These are phyloP conservation scores for Mikania micrantha DNA, from an alignment of 129 eudicot species.

Conservation along the genomic window DNA sequence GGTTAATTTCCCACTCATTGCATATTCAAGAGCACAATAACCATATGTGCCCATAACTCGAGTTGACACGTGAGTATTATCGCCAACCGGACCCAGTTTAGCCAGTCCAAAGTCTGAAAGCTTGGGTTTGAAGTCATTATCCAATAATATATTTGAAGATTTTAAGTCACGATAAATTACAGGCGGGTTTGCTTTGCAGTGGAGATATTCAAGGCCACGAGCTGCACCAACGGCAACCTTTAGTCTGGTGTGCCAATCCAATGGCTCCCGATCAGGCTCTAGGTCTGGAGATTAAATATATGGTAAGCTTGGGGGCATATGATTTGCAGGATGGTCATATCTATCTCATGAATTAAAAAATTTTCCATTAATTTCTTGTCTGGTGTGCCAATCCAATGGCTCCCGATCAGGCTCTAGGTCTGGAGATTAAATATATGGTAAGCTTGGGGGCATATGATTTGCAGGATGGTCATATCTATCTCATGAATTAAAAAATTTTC, in stretches of 20 bases:
- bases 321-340: background rate
- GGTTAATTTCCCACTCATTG: conserved; percentile 76
- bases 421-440: conserved; percentile 6
- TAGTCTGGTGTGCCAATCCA: conserved; percentile 56
- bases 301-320: background rate
- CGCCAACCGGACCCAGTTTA: conserved; percentile 87
- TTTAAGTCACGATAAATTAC: conserved; percentile 90
- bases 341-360: background rate
- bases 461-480: background rate
- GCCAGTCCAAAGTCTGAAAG: conserved; percentile 94
- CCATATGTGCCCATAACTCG: conserved; percentile 95
- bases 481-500: background rate
- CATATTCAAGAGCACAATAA: conserved; percentile 90
- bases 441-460: background rate
- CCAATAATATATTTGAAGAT: conserved; percentile 84
- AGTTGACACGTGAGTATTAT: conserved; percentile 87
- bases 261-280: conserved; percentile 65
- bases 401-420: conserved; percentile 45
- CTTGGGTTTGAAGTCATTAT: conserved; percentile 61
- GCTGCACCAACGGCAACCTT: conserved; percentile 88
- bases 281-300: conserved; percentile 28
- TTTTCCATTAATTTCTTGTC: background rate
- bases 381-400: too few species aligned
- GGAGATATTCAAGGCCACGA: conserved; percentile 84
- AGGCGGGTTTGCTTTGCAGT: conserved; percentile 79